phyloP scores from a whole-genome alignment of 495 filamentous ascomycete genomes.

The Glarea lozoyensis region DNA sequence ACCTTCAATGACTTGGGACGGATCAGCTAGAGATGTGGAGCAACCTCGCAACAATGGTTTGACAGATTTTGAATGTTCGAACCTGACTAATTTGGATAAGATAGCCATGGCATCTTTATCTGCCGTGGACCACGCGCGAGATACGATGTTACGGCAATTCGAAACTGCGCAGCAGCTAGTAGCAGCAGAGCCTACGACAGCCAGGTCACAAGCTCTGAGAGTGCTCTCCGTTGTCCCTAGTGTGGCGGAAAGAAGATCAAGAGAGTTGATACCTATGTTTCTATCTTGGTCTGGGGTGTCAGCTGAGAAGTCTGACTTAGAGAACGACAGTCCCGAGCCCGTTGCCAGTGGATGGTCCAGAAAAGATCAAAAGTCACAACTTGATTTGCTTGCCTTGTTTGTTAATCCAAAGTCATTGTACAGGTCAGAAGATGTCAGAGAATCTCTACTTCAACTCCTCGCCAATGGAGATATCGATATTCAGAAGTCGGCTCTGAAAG shows the following conservation, averaged over 20 bases:
- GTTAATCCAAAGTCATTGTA: slow-evolving; percentile 76
- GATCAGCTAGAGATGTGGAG: slow-evolving; percentile 13
- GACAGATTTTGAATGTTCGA: slow-evolving; percentile 75
- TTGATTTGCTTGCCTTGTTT: slow-evolving; percentile 78
- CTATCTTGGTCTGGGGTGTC: slow-evolving; percentile 51
- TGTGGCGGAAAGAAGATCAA: slow-evolving; percentile 77
- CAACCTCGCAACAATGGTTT: slow-evolving; percentile 21
- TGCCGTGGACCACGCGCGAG: slow-evolving; percentile 29
- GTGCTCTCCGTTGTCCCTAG: slow-evolving; percentile 64
- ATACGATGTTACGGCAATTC: slow-evolving; percentile 41
- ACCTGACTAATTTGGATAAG: slow-evolving; percentile 50
- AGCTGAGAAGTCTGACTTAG: slow-evolving; percentile 25
- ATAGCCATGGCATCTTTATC: slow-evolving; percentile 28
- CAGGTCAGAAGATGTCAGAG: slow-evolving; percentile 66
- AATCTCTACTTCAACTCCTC: slow-evolving; percentile 61
- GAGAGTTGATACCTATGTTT: slow-evolving; percentile 75
- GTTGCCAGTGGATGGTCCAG: slow-evolving; percentile 41
- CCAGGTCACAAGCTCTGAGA: slow-evolving; percentile 68
- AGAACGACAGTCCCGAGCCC: slow-evolving; percentile 34
- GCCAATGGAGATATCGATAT: slow-evolving; percentile 83
- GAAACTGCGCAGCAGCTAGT: slow-evolving; percentile 37
- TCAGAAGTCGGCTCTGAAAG: slow-evolving; percentile 76
- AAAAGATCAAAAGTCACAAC: slow-evolving; percentile 71
- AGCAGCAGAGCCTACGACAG: slow-evolving; percentile 29
- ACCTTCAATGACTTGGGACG: slow-evolving; percentile 38